These are phyloP conservation scores for Amanita fuliginea DNA, from an alignment of 768 basidiomycete genomes.

Conservation along the genomic window DNA sequence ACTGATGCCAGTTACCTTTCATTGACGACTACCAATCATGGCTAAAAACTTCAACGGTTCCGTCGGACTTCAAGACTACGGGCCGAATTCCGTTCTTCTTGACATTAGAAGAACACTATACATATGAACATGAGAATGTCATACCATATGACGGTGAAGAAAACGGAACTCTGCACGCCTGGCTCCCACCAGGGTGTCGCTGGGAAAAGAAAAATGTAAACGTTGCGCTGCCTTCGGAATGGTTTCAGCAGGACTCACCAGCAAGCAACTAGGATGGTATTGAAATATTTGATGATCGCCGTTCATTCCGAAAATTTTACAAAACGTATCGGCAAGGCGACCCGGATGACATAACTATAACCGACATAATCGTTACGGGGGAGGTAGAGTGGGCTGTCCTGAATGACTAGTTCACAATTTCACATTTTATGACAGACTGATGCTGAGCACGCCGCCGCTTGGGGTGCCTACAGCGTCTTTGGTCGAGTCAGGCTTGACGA, in stretches of 20 bases:
- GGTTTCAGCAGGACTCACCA: background rate
- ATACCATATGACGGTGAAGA: conserved; percentile 23
- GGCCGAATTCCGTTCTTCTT: conserved; percentile 37
- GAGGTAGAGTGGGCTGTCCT: conserved; percentile 23
- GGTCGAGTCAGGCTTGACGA: conserved; percentile 51
- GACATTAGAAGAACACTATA: conserved; percentile 37
- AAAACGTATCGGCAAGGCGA: conserved; percentile 19
- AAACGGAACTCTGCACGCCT: conserved; percentile 30
- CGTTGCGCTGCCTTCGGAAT: conserved; percentile 11
- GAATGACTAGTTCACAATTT: background rate
- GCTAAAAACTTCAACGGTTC: conserved; percentile 20
- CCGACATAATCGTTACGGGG: conserved; percentile 44
- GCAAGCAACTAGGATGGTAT: conserved; percentile 34
- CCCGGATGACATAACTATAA: conserved; percentile 14
- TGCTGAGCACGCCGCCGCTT: conserved; percentile 33
- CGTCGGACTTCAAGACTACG: conserved; percentile 22
- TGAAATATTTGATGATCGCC: conserved; percentile 22
- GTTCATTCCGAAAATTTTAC: conserved; percentile 28
- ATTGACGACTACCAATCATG: conserved; percentile 27
- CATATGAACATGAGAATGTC: conserved; percentile 19
- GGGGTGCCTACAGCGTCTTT: conserved; percentile 44
- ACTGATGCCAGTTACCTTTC: conserved; percentile 24
- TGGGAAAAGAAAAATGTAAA: conserved; percentile 29
- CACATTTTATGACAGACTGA: conserved; percentile 27
- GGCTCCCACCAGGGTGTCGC: conserved; percentile 29